Percentiles rank a stretch among this genome's conserved stretches.
Evolutionary conservation across 2,329 filamentous ascomycete species (phyloP).

Genomic region (Pyricularia sp.): DNA sequence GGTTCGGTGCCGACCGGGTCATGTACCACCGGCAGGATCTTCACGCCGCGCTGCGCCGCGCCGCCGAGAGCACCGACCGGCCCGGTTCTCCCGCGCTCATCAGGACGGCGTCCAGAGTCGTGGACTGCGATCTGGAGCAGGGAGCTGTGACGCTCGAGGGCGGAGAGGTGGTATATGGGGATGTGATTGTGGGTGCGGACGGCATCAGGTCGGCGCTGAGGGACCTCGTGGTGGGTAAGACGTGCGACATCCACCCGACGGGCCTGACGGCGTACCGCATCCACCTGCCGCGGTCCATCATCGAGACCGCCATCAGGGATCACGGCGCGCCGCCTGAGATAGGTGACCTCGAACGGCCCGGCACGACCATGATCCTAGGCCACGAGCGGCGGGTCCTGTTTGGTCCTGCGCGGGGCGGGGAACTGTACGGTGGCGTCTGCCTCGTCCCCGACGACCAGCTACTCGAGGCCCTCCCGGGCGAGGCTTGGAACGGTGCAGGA

Average conservation of each 20-base stretch:
- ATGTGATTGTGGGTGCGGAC: not conserved
- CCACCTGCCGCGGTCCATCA: slow-evolving; percentile 13
- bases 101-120: slow-evolving; percentile 10
- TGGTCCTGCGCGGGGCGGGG: slow-evolving; percentile 30
- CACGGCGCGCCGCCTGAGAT: not conserved
- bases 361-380: slow-evolving; percentile 35
- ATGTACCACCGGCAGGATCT: slow-evolving; percentile 31
- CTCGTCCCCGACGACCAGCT: not conserved
- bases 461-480: not conserved
- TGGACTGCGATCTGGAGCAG: not conserved
- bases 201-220: slow-evolving; percentile 8
- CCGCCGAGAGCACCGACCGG: slow-evolving; percentile 13
- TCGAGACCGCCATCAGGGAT: slow-evolving; percentile 5
- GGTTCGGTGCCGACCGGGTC: slow-evolving; percentile 27
- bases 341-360: slow-evolving; percentile 13
- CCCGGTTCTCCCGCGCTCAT: slow-evolving; percentile 17
- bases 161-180: not conserved
- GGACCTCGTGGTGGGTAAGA: slow-evolving; percentile 8
- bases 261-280: slow-evolving; percentile 29
- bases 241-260: slow-evolving; percentile 17
- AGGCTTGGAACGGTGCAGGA: not conserved
- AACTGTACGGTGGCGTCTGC: slow-evolving; percentile 18
- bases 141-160: not conserved
- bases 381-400: slow-evolving; percentile 32
- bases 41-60: slow-evolving; percentile 20